These are phyloP conservation scores for Leccinum subgranulosum DNA, from an alignment of 768 basidiomycete species.

Conservation along the genomic window DNA sequence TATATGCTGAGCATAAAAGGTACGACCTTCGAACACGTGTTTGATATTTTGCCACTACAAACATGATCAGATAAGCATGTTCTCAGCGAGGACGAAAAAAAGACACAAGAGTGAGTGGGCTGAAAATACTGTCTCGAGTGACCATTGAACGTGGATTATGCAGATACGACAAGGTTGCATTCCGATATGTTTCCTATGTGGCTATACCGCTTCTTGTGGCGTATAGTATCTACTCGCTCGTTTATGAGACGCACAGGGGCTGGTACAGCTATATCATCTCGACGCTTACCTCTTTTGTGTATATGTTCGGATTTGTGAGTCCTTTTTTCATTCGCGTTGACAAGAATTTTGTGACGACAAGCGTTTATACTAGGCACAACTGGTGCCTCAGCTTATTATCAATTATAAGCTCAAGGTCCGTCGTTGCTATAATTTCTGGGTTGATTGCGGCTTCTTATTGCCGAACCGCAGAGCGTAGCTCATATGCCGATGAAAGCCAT, in stretches of 20 bases:
- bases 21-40: constrained; percentile 32
- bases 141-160: constrained; percentile 1
- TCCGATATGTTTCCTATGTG: constrained; percentile 91
- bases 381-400: constrained; percentile 87
- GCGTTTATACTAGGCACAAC: constrained; percentile 59
- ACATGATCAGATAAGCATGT: constrained; percentile 78
- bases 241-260: constrained; percentile 82
- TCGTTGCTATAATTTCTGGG: constrained; percentile 12
- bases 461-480: constrained; percentile 69
- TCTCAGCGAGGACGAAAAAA: constrained; percentile 95
- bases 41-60: constrained; percentile 8
- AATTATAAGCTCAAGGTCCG: constrained; percentile 93
- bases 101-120: constrained; percentile 85
- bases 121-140: constrained; percentile 26
- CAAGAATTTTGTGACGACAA: constrained; percentile 11
- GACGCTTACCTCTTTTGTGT: constrained; percentile 89
- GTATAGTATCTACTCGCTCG: constrained; percentile 76
- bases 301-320: constrained; percentile 98
- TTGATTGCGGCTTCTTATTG: constrained; percentile 5
- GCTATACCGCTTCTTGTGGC: constrained; percentile 76
- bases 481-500: constrained; percentile 99
- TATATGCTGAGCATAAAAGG: constrained; percentile 83
- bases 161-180: constrained; percentile 89
- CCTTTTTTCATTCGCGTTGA: background rate
- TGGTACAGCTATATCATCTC: constrained; percentile 98